These are phyloP conservation scores for Solanum hybrid DNA, from an alignment of 305 asterid genomes.

Conservation along the genomic window DNA sequence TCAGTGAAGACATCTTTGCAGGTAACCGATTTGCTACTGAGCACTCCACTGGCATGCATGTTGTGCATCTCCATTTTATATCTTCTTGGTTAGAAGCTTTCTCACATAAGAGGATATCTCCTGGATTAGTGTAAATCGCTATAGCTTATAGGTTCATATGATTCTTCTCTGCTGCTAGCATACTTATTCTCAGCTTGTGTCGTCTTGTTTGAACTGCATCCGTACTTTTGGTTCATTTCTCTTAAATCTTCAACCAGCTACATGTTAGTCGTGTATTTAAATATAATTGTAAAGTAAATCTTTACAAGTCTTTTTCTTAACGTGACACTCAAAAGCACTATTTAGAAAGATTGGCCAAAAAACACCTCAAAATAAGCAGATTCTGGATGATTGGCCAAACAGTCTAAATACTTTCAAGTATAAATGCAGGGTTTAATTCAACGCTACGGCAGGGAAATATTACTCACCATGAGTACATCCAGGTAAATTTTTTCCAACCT, in stretches of 20 bases:
- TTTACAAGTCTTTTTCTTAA: background rate
- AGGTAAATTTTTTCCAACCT: conserved; percentile 36
- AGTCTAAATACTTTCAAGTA: background rate
- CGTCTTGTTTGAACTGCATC: background rate
- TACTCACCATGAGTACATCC: conserved; percentile 95
- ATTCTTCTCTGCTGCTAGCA: background rate
- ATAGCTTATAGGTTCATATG: background rate
- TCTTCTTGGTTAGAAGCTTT: background rate
- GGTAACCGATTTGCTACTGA: conserved; percentile 31
- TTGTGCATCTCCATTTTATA: background rate
- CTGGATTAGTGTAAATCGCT: background rate
- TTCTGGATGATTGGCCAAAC: background rate
- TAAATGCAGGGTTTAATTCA: conserved; percentile 85
- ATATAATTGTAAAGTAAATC: background rate
- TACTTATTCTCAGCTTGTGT: background rate
- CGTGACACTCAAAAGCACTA: background rate
- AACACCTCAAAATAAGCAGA: background rate
- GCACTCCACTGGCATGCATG: background rate
- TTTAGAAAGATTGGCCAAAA: background rate
- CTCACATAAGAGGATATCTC: background rate
- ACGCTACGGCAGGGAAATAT: conserved; percentile 95
- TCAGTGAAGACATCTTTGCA: conserved; percentile 89
- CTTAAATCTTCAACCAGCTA: background rate
- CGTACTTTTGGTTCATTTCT: background rate
- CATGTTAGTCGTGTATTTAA: background rate